Evolutionary conservation across 2,329 filamentous ascomycete species (phyloP), one percentile per base, ranked within the genome.

Genomic region (Fusarium zealandicum): DNA sequence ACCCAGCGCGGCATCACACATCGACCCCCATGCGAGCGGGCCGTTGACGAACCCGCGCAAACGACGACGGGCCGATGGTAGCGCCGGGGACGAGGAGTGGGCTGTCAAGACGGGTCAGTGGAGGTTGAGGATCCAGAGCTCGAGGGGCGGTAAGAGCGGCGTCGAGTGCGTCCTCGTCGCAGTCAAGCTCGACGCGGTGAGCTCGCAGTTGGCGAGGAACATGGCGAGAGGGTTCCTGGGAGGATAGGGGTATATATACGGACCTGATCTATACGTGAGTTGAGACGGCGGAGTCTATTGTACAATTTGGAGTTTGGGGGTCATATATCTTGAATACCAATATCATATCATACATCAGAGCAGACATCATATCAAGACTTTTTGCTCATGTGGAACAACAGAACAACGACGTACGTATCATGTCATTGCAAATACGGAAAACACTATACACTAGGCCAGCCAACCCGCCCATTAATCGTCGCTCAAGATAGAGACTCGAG

Each of bases 161-260:
- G 79, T 88, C 50, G 89, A 93, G 73, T 88, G 90, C 53, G 80
- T 91, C 17, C 80, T 96, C 42, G 80, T 89, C 13, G 90, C 86
- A 1, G 89, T 93, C 28, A 92, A 90, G 72, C 70, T 96, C 20
- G 89, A 96, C 63, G 89, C 87, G 0, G 82, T 86, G 63, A 88
- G 81, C 46, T 81, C 80, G 7, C 85, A 93, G 73, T 78, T 80
- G 57, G 80, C 80, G 10, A 82, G 90, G 59, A 96, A 96, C 75
- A 75, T 74, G 42, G 72, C 78, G 43, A 81, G 89, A 57, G 75
- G 74, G 0, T 96, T 96, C 69, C 71, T 96, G 51, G 68, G 58
- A 13, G 47, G 49, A 30, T 71, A 44, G 66, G 30, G 4, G 12
- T 9, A 22, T 38, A 36, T 36, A 10, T 18, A 31, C 18, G 16